Conservation (phyloP, 2,329 filamentous ascomycete genomes). For the Aureobasidium sp. region DNA sequence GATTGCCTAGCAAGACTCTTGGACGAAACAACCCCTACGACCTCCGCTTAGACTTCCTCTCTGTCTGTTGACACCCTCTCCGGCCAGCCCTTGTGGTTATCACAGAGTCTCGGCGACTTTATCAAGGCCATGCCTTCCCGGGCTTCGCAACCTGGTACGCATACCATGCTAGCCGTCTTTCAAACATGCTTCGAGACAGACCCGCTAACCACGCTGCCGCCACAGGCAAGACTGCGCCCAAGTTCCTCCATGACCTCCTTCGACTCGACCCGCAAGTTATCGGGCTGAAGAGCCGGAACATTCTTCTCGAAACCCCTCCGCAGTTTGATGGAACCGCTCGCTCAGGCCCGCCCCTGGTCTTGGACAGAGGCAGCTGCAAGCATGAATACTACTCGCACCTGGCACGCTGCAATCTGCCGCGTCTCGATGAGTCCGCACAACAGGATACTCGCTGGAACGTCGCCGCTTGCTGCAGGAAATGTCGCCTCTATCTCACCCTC, state of each 20-base stretch:
- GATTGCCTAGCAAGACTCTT: background rate
- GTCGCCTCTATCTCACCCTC: slow-evolving; percentile 56
- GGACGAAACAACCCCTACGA: background rate
- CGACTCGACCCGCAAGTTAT: slow-evolving; percentile 42
- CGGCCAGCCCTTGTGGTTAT: background rate
- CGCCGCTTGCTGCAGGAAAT: slow-evolving; percentile 54
- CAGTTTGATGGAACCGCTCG: slow-evolving; percentile 37
- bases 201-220: slow-evolving; percentile 25
- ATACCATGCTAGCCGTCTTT: slow-evolving; percentile 19
- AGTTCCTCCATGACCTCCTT: slow-evolving; percentile 45
- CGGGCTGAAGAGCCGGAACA: slow-evolving; percentile 23
- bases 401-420: slow-evolving; percentile 46
- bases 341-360: slow-evolving; percentile 22
- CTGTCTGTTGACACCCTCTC: background rate
- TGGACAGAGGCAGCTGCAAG: slow-evolving; percentile 44
- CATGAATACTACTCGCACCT: slow-evolving; percentile 54
- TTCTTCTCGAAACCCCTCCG: slow-evolving; percentile 53
- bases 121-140: slow-evolving; percentile 14
- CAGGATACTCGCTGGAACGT: slow-evolving; percentile 46
- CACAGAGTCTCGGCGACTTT: background rate
- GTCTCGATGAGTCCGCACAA: slow-evolving; percentile 34
- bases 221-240: slow-evolving; percentile 44
- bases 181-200: background rate
- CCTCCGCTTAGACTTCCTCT: background rate
- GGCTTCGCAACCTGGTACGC: slow-evolving; percentile 15